phyloP scores from a whole-genome alignment of 345 rosid genomes.

The Lumnitzera littorea region DNA sequence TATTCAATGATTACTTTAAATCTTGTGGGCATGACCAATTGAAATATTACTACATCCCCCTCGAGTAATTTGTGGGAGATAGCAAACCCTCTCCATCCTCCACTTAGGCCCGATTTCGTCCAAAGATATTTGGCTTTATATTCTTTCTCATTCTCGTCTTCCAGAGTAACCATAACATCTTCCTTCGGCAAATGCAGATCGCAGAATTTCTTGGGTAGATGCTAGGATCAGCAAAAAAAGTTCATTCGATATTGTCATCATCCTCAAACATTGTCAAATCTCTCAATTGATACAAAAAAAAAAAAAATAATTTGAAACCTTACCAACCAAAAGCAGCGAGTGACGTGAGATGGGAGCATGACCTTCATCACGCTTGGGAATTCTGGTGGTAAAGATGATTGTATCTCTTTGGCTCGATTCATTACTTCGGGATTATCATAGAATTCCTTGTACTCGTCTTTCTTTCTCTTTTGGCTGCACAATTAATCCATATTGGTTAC shows the following conservation, averaged over 20 bases:
- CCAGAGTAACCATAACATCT: constrained; percentile 23
- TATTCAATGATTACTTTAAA: too few species aligned
- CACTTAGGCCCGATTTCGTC: constrained; percentile 39
- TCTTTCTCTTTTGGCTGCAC: constrained; percentile 24
- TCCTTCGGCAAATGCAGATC: constrained; percentile 30
- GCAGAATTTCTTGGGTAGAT: constrained; percentile 46
- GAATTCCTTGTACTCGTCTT: constrained; percentile 18
- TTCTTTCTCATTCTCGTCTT: constrained; percentile 28
- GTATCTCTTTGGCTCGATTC: constrained; percentile 36
- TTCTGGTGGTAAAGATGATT: constrained; percentile 16
- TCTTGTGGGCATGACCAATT: too few species aligned
- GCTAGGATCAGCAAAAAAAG: constrained; percentile 21
- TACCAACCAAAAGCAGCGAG: constrained; percentile 45
- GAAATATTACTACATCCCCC: constrained; percentile 19
- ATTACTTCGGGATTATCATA: constrained; percentile 16
- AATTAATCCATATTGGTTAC: constrained; percentile 2
- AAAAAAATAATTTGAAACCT: background rate
- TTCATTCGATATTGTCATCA: background rate
- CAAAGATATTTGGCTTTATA: constrained; percentile 29
- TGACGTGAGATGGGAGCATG: constrained; percentile 34
- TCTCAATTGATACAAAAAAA: constrained; percentile 5
- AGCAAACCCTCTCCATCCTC: constrained; percentile 45
- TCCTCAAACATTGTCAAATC: too few species aligned
- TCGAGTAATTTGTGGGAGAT: constrained; percentile 22
- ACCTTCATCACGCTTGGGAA: constrained; percentile 38